Conservation (phyloP, 2,329 filamentous ascomycete genomes). For the Arthrobotrys musiformis region DNA sequence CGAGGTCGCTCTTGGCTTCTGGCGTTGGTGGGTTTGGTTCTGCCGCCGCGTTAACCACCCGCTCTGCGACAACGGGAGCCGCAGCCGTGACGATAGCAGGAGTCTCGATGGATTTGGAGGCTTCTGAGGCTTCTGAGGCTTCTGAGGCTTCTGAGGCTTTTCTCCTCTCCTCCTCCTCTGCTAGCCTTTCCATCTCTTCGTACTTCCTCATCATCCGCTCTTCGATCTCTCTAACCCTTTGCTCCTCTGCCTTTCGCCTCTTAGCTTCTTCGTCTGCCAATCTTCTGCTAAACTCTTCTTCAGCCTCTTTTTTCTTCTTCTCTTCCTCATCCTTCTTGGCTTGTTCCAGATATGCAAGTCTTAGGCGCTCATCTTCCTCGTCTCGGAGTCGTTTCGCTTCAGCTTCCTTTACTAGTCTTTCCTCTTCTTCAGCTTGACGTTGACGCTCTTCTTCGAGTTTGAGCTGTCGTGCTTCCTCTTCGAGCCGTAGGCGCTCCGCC, state of each 20-base stretch:
- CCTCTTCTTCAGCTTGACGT: conserved; percentile 59
- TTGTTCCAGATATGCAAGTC: conserved; percentile 47
- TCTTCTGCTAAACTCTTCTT: conserved; percentile 18
- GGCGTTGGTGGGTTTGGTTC: background rate
- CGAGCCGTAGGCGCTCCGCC: conserved; percentile 11
- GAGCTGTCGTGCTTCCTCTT: background rate
- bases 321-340: conserved; percentile 58
- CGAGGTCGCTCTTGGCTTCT: background rate
- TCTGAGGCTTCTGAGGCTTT: conserved; percentile 6
- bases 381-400: conserved; percentile 59
- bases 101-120: background rate
- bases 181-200: conserved; percentile 39
- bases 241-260: conserved; percentile 34
- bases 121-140: conserved; percentile 8
- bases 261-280: conserved; percentile 35
- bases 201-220: conserved; percentile 45
- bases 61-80: background rate
- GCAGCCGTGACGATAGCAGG: background rate
- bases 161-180: conserved; percentile 38
- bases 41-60: background rate
- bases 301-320: conserved; percentile 31
- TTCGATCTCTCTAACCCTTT: conserved; percentile 34
- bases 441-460: background rate
- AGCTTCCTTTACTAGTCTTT: conserved; percentile 58
- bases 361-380: conserved; percentile 46